Evolutionary conservation across 1,284 basidiomycete genomes (phyloP), one percentile per base, ranked within the genome.

Genomic region (Ceratobasidium sp.): DNA sequence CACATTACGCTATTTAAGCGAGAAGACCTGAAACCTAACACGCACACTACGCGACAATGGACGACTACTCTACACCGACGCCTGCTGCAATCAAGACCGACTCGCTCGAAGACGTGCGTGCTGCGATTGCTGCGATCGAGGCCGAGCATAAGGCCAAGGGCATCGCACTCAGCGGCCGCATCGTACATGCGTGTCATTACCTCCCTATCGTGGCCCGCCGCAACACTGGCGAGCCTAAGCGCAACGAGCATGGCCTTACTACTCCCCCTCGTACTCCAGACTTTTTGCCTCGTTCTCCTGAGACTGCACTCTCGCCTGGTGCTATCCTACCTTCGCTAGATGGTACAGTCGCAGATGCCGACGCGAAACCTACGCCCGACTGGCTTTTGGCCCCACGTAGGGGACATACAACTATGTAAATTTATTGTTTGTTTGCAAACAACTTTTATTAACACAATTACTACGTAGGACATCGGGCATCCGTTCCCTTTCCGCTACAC

Each of bases 391-490:
- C 89, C 11, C 90, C 92, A 3, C 89, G 97, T 47, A 92, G 96
- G 76, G 97, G 96, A 28, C 97, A 99, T 84, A 91, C 95, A 5
- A 97, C 97, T 8, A 95, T 99, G 93, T n/a, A n/a, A n/a, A n/a
- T n/a, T n/a, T n/a, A n/a, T n/a, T n/a, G n/a, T n/a, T n/a, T n/a
- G n/a, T n/a, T n/a, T n/a, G n/a, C n/a, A n/a, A n/a, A n/a, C n/a
- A n/a, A n/a, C n/a, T n/a, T n/a, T n/a, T n/a, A n/a, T n/a, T n/a
- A n/a, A n/a, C n/a, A n/a, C n/a, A n/a, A n/a, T n/a, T n/a, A n/a
- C n/a, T n/a, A n/a, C n/a, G n/a, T n/a, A n/a, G n/a, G n/a, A 93
- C 97, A 80, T 94, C 92, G 65, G 97, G 98, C 47, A 96, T 99
- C 81, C 90, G 92, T 76, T 94, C 92, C 3, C 89, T 99, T 58